Evolutionary conservation across 2,329 filamentous ascomycete genomes (phyloP).

Genomic region (Bipolaris gigantea): DNA sequence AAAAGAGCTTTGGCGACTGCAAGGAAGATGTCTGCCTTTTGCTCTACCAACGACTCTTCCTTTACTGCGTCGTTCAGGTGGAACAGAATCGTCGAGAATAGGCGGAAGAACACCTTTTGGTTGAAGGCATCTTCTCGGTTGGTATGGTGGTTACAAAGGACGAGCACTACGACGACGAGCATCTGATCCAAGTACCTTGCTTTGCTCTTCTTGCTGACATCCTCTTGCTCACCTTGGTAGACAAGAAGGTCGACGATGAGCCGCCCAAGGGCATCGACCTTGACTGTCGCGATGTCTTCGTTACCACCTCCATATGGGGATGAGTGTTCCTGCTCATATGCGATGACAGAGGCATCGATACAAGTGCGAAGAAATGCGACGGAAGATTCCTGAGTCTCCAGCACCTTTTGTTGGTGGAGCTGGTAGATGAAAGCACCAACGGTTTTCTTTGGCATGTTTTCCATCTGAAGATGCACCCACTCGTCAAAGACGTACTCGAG

Average conservation of each 20-base stretch:
- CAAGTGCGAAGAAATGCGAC: slow-evolving; percentile 78
- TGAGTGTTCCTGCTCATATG: slow-evolving; percentile 72
- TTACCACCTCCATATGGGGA: slow-evolving; percentile 59
- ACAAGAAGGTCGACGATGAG: slow-evolving; percentile 76
- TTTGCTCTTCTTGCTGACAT: slow-evolving; percentile 63
- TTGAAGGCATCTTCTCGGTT: slow-evolving; percentile 81
- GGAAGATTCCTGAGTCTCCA: slow-evolving; percentile 75
- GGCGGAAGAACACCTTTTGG: slow-evolving; percentile 85
- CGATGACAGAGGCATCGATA: slow-evolving; percentile 75
- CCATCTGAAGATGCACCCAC: slow-evolving; percentile 82
- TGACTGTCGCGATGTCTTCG: slow-evolving; percentile 61
- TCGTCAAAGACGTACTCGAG: slow-evolving; percentile 95
- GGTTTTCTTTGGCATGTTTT: slow-evolving; percentile 72
- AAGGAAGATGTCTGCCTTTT: slow-evolving; percentile 70
- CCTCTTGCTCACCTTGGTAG: slow-evolving; percentile 65
- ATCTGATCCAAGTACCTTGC: slow-evolving; percentile 75
- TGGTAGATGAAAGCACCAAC: slow-evolving; percentile 80
- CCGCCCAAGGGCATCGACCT: slow-evolving; percentile 80
- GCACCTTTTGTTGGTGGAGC: slow-evolving; percentile 71
- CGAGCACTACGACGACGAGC: slow-evolving; percentile 73
- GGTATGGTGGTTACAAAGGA: slow-evolving; percentile 83
- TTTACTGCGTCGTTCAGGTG: slow-evolving; percentile 67
- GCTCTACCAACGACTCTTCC: slow-evolving; percentile 47
- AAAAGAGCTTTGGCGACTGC: slow-evolving; percentile 72
- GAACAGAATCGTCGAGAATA: slow-evolving; percentile 82